A percentile compares a stretch with the other conserved stretches of the same genome.
Conservation (phyloP, 345 rosid genomes). For the Populus deltoides region DNA sequence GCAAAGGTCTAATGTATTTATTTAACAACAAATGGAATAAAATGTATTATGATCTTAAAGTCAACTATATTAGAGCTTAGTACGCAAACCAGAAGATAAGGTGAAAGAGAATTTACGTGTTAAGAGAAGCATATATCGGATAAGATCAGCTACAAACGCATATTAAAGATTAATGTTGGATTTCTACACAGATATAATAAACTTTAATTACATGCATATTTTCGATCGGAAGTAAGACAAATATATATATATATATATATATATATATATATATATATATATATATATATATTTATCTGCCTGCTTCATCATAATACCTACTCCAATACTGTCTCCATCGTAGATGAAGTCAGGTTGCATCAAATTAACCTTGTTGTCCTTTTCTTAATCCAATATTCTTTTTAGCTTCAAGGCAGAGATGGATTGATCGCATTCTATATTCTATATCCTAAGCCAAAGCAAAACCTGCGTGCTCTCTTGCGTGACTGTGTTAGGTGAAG, state of each 20-base stretch:
- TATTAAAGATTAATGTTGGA: no score
- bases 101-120: no score
- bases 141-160: no score
- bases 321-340: constrained; percentile 31
- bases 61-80: no score
- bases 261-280: background rate
- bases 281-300: constrained; percentile 2
- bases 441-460: constrained; percentile 18
- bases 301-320: constrained; percentile 32
- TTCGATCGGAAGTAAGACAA: background rate
- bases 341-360: constrained; percentile 51
- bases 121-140: no score
- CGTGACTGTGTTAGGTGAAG: constrained; percentile 29
- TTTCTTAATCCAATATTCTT: constrained; percentile 42
- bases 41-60: no score
- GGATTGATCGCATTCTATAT: background rate
- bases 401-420: constrained; percentile 39
- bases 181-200: no score
- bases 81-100: no score
- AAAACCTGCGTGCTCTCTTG: constrained; percentile 13
- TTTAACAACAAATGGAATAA: no score
- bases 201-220: no score
- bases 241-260: background rate
- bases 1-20: no score
- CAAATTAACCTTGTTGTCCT: constrained; percentile 29